These are phyloP conservation scores for Megacollybia marginata DNA, from an alignment of 768 basidiomycete genomes.

Conservation along the genomic window DNA sequence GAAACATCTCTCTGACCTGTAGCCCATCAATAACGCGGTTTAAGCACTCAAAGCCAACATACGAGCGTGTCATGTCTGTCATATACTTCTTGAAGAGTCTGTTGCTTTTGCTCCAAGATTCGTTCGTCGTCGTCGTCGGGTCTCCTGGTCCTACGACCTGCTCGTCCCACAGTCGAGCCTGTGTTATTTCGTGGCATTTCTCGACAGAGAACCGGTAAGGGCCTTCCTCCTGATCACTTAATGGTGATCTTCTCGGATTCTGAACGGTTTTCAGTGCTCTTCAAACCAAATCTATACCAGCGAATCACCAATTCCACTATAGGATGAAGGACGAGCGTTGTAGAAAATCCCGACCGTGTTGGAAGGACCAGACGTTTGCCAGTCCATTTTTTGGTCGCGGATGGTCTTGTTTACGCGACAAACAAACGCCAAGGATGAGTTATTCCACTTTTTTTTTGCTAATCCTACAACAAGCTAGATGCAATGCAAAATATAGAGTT, in stretches of 20 bases:
- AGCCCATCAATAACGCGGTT: not conserved
- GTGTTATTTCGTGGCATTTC: not conserved
- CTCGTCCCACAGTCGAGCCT: too few species aligned
- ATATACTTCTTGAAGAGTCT: constrained; percentile 11
- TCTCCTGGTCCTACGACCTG: not conserved
- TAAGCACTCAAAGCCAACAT: constrained; percentile 21
- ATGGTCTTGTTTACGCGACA: constrained; percentile 2
- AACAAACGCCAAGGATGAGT: constrained; percentile 1
- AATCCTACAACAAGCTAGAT: not conserved
- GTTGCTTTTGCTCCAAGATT: not conserved
- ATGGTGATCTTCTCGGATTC: not conserved
- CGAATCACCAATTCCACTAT: too few species aligned
- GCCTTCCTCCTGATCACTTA: not conserved
- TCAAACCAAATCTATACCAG: too few species aligned
- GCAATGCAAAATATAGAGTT: not conserved
- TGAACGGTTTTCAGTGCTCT: not conserved
- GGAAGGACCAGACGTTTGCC: not conserved
- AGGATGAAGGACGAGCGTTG: too few species aligned
- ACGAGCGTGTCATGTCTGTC: constrained; percentile 72
- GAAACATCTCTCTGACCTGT: constrained; percentile 83
- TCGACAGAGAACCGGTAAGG: not conserved
- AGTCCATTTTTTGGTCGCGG: constrained; percentile 6
- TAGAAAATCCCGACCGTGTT: not conserved
- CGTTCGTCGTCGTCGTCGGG: not conserved
- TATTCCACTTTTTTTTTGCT: not conserved